phyloP scores from a whole-genome alignment of 163 green algal species.

The Scenedesmus sp. region DNA sequence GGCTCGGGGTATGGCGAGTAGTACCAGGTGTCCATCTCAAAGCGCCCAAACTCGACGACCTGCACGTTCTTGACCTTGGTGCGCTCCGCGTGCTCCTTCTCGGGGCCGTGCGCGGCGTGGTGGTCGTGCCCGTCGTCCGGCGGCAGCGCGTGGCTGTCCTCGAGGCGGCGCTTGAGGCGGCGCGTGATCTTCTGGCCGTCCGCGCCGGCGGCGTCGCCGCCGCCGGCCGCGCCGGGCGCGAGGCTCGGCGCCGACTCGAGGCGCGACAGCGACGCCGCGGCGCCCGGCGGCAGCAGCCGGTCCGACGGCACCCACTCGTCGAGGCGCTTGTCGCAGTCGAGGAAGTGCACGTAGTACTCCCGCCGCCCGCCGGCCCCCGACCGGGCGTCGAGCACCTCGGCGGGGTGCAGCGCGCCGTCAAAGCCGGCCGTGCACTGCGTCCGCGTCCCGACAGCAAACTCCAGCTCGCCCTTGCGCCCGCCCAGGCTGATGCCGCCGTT shows the following conservation, averaged over 20 bases:
- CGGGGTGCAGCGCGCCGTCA: slow-evolving; percentile 40
- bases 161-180: slow-evolving; percentile 81
- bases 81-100: slow-evolving; percentile 89
- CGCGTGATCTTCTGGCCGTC: slow-evolving; percentile 84
- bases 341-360: slow-evolving; percentile 94
- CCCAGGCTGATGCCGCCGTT: no score
- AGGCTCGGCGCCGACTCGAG: slow-evolving; percentile 47
- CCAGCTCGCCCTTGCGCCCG: no score
- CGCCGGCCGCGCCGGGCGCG: neutral
- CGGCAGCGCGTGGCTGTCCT: slow-evolving; percentile 78
- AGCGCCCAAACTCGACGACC: slow-evolving; percentile 89
- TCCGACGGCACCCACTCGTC: slow-evolving; percentile 89
- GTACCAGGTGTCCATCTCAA: slow-evolving; percentile 99
- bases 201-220: no score
- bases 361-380: slow-evolving; percentile 32
- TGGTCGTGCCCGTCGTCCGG: neutral
- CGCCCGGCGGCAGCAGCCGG: slow-evolving; percentile 78
- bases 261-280: slow-evolving; percentile 79
- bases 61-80: slow-evolving; percentile 95
- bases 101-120: slow-evolving; percentile 51
- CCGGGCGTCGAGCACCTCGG: slow-evolving; percentile 58
- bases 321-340: slow-evolving; percentile 78
- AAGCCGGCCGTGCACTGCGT: slow-evolving; percentile 33
- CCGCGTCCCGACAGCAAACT: slow-evolving; percentile 30
- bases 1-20: slow-evolving; percentile 93